Percentiles rank a stretch among this genome's conserved stretches.
These are phyloP conservation scores for Syncephalis fuscata DNA, from an alignment of 371 early-diverging fungal species.

Conservation along the genomic window DNA sequence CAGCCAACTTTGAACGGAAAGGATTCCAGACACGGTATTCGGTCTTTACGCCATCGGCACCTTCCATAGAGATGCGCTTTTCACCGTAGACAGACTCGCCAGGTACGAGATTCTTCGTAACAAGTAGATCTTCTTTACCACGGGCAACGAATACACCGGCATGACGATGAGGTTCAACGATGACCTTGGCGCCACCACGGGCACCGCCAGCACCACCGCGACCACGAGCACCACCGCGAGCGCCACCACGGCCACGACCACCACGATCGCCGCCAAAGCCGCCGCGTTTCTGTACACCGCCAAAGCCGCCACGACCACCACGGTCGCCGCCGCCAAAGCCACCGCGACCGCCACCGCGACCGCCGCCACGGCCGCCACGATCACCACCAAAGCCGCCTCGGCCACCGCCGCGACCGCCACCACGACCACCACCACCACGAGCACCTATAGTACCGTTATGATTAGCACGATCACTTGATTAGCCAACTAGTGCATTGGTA, in stretches of 20 bases:
- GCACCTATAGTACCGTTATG: no score
- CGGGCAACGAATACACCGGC: slow-evolving; percentile 94
- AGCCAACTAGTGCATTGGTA: no score
- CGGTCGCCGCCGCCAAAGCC: slow-evolving; percentile 21
- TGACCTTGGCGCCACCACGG: slow-evolving; percentile 78
- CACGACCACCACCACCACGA: background rate
- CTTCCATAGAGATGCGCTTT: slow-evolving; percentile 94
- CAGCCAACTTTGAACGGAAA: slow-evolving; percentile 99
- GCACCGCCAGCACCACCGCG: slow-evolving; percentile 47
- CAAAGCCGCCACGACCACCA: slow-evolving; percentile 20
- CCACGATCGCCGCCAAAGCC: slow-evolving; percentile 8
- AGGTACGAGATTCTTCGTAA: slow-evolving; percentile 97
- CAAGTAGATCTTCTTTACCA: slow-evolving; percentile 98
- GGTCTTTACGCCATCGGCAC: slow-evolving; percentile 87
- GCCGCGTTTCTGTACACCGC: slow-evolving; percentile 28
- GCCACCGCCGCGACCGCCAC: slow-evolving; percentile 27
- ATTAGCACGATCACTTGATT: no score
- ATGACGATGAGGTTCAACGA: slow-evolving; percentile 97
- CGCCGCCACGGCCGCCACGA: slow-evolving; percentile 24
- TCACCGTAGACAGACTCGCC: slow-evolving; percentile 99
- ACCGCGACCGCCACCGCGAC: slow-evolving; percentile 17
- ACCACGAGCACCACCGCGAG: slow-evolving; percentile 21
- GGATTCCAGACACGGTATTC: slow-evolving; percentile 99
- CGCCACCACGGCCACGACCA: slow-evolving; percentile 19
- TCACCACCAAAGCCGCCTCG: slow-evolving; percentile 24